Evolutionary conservation across 805 yeast species (phyloP).

Genomic region (Saccharomycopsis microspora): DNA sequence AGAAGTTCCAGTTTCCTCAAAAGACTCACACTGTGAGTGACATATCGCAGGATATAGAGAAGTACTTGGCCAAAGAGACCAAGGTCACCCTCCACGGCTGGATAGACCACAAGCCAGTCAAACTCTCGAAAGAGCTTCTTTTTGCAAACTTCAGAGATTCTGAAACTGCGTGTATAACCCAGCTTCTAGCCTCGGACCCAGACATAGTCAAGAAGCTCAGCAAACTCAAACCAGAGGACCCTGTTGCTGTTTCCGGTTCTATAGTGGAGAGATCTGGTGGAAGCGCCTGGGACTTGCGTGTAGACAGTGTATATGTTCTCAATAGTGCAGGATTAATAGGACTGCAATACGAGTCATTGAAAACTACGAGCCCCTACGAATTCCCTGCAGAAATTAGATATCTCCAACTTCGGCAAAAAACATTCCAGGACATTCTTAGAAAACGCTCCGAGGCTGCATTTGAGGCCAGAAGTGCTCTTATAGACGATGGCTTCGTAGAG

Average conservation of each 20-base stretch:
- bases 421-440: conserved; percentile 43
- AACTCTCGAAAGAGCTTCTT: conserved; percentile 47
- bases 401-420: conserved; percentile 59
- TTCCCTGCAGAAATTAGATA: conserved; percentile 77
- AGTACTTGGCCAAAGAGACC: conserved; percentile 3
- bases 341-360: conserved; percentile 54
- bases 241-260: conserved; percentile 53
- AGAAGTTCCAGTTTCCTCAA: conserved; percentile 18
- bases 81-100: conserved; percentile 65
- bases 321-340: conserved; percentile 56
- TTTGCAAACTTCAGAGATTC: conserved; percentile 72
- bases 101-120: conserved; percentile 66
- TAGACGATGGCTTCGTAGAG: conserved; percentile 51
- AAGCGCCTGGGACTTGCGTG: conserved; percentile 43
- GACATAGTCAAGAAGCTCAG: conserved; percentile 29
- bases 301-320: conserved; percentile 40
- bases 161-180: conserved; percentile 49
- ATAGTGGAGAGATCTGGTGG: conserved; percentile 26
- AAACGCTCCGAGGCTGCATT: conserved; percentile 46
- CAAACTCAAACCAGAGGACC: conserved; percentile 58
- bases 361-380: conserved; percentile 34
- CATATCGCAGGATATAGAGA: background rate
- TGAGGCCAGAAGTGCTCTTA: conserved; percentile 31
- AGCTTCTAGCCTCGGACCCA: conserved; percentile 34
- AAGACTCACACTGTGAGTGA: conserved; percentile 18